Percentiles rank a stretch among this genome's conserved stretches.
Conservation (phyloP, 2,329 filamentous ascomycete genomes). For the Setomelanomma holmii region DNA sequence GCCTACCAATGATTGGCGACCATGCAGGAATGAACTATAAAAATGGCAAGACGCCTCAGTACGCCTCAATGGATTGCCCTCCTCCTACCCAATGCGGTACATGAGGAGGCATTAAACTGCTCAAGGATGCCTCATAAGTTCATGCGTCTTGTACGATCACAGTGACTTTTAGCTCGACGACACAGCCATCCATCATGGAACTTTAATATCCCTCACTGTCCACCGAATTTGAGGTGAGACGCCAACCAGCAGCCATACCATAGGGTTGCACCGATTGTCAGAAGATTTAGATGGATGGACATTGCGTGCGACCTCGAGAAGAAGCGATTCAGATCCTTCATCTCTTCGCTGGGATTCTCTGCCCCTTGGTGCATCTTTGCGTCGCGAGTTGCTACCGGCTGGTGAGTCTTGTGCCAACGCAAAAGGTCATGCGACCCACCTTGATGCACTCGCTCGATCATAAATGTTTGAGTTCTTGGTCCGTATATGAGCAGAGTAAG, state of each 20-base stretch:
- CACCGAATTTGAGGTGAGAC: conserved; percentile 17
- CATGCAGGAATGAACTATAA: too few species aligned
- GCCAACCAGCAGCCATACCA: conserved; percentile 37
- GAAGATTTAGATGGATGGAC: conserved; percentile 53
- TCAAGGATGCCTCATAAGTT: too few species aligned
- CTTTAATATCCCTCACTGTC: not conserved
- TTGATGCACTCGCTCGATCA: conserved; percentile 45
- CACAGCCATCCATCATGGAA: not conserved
- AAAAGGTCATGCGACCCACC: conserved; percentile 13
- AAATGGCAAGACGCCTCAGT: too few species aligned
- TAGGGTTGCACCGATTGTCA: conserved; percentile 43
- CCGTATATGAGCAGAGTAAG: conserved; percentile 49
- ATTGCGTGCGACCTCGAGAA: conserved; percentile 52
- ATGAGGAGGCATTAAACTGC: too few species aligned
- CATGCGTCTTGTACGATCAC: too few species aligned
- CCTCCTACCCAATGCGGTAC: too few species aligned
- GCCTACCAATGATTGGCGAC: too few species aligned
- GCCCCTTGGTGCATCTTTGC: conserved; percentile 4
- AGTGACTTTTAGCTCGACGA: not conserved
- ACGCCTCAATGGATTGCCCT: too few species aligned
- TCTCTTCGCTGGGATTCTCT: conserved; percentile 16
- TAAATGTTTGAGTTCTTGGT: conserved; percentile 41
- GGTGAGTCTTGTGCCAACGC: not conserved
- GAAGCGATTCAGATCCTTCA: conserved; percentile 35
- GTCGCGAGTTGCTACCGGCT: conserved; percentile 24